Conservation (phyloP, 176 grass and related monocot genomes). For the Oryza rufipogon region DNA sequence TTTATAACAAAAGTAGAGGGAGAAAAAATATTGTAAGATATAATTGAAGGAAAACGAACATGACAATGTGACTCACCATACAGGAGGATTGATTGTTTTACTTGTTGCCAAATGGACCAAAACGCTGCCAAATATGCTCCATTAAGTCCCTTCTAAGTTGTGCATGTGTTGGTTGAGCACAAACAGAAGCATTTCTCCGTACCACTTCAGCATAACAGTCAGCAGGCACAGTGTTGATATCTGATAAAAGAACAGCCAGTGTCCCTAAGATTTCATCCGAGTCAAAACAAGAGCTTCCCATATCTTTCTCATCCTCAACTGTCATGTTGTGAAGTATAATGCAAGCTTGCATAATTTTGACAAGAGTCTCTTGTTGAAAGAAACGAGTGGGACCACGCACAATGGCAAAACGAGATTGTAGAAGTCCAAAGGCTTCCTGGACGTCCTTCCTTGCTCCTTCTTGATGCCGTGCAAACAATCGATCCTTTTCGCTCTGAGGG, state of each 20-base stretch:
- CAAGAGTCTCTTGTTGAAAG: slow-evolving; percentile 21
- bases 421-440: slow-evolving; percentile 21
- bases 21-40: not conserved
- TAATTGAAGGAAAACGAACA: not conserved
- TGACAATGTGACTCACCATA: not conserved
- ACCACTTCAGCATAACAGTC: slow-evolving; percentile 29
- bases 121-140: slow-evolving; percentile 44
- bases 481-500: slow-evolving; percentile 45
- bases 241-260: slow-evolving; percentile 18
- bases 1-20: not conserved
- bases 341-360: slow-evolving; percentile 45
- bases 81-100: slow-evolving; percentile 3
- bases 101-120: slow-evolving; percentile 43
- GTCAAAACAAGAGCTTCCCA: slow-evolving; percentile 45
- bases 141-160: slow-evolving; percentile 36
- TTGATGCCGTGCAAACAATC: slow-evolving; percentile 26
- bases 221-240: slow-evolving; percentile 18
- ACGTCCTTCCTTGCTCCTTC: slow-evolving; percentile 33
- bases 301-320: slow-evolving; percentile 50
- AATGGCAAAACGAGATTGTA: slow-evolving; percentile 40
- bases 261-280: not conserved
- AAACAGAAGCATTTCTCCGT: slow-evolving; percentile 19
- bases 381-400: slow-evolving; percentile 34
- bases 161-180: slow-evolving; percentile 29
- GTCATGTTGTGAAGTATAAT: slow-evolving; percentile 49